A percentile compares a stretch with the other conserved stretches of the same genome.
phyloP scores from a whole-genome alignment of 2,329 filamentous ascomycete species.

The Pseudogymnoascus verrucosus region DNA sequence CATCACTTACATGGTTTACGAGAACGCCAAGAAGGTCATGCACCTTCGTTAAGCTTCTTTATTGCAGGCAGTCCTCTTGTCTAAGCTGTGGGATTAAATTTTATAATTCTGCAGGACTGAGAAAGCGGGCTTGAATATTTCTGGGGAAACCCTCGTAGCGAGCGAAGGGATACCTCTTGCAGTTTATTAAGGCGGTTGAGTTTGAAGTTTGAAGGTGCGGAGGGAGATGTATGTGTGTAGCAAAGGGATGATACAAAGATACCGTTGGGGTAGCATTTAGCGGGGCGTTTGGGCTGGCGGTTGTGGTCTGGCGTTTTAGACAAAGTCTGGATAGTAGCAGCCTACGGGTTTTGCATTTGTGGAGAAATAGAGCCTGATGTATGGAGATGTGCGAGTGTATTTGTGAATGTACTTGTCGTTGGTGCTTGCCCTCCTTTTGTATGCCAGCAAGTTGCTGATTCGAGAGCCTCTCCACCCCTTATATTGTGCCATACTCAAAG shows the following conservation, averaged over 20 bases:
- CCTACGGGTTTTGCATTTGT: conserved; percentile 9
- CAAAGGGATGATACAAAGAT: conserved; percentile 1
- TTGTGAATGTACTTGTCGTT: neutral
- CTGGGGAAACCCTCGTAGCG: neutral
- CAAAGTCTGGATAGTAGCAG: conserved; percentile 6
- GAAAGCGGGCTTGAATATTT: neutral
- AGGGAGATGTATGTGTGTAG: neutral
- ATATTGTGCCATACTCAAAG: no score
- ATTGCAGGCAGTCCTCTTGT: neutral
- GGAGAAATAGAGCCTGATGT: neutral
- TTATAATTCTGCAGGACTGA: neutral
- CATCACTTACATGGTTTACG: conserved; percentile 90
- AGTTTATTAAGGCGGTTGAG: neutral
- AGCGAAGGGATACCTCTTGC: conserved; percentile 4
- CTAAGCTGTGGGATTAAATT: neutral
- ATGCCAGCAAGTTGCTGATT: no score
- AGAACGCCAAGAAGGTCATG: conserved; percentile 74
- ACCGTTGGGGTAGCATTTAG: neutral
- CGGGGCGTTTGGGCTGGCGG: conserved; percentile 6
- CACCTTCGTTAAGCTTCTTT: conserved; percentile 15
- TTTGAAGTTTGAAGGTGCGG: neutral
- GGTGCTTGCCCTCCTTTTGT: no score
- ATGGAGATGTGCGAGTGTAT: neutral
- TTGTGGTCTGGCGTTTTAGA: conserved; percentile 9
- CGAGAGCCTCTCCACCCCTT: no score